Evolutionary conservation across 1,284 basidiomycete species (phyloP).

Genomic region (Clitocybe nebularis): DNA sequence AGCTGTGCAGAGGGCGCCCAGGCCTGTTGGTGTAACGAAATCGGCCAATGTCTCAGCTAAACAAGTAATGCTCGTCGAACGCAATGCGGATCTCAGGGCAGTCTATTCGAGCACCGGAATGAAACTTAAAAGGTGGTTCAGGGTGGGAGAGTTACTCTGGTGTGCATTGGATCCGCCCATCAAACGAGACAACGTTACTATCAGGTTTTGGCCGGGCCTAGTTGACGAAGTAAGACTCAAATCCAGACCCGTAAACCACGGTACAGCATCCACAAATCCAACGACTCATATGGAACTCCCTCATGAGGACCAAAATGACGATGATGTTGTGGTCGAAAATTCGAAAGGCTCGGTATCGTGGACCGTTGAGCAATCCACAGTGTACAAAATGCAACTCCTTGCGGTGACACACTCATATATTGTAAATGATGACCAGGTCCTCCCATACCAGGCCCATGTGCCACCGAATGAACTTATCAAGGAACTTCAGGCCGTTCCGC

Average conservation of each 20-base stretch:
- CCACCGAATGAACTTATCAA: constrained; percentile 47
- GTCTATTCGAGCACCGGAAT: constrained; percentile 36
- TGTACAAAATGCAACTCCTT: constrained; percentile 64
- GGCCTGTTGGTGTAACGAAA: constrained; percentile 32
- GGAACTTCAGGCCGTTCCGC: constrained; percentile 41
- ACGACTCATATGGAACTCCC: constrained; percentile 1
- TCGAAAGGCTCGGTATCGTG: constrained; percentile 36
- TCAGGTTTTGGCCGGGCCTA: constrained; percentile 70
- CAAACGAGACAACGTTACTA: constrained; percentile 34
- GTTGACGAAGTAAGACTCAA: constrained; percentile 57
- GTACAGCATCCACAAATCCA: constrained; percentile 15
- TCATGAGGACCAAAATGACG: constrained; percentile 14
- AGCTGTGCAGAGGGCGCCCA: constrained; percentile 50
- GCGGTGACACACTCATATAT: constrained; percentile 44
- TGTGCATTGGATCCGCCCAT: constrained; percentile 56
- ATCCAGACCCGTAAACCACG: constrained; percentile 23
- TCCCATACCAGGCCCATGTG: constrained; percentile 68
- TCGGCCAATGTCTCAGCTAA: constrained; percentile 35
- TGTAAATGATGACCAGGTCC: constrained; percentile 49
- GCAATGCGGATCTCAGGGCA: constrained; percentile 56
- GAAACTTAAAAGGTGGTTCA: constrained; percentile 51
- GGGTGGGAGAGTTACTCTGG: constrained; percentile 74
- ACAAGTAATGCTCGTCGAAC: constrained; percentile 51
- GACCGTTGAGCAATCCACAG: constrained; percentile 50
- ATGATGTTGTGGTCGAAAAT: constrained; percentile 11